phyloP scores from a whole-genome alignment of 2,329 filamentous ascomycete species.

The Diaporthe helianthi region DNA sequence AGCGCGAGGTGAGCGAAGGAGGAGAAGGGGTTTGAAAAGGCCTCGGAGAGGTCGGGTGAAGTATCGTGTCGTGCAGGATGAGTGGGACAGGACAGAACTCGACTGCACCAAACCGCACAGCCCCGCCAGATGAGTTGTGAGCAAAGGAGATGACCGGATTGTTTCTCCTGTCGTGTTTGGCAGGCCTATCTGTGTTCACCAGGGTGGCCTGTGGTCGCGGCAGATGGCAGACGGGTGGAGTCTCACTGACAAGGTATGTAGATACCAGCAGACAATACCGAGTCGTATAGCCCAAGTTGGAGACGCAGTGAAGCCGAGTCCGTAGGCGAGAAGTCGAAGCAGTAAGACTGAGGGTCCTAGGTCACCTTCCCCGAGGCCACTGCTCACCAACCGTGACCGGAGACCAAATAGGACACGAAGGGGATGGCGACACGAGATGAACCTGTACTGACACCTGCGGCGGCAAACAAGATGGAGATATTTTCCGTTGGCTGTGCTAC shows the following conservation, averaged over 20 bases:
- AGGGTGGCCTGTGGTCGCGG: slow-evolving; percentile 25
- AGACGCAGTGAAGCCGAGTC: slow-evolving; percentile 16
- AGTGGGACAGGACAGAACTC: slow-evolving; percentile 23
- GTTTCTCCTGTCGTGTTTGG: slow-evolving; percentile 19
- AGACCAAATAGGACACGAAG: slow-evolving; percentile 23
- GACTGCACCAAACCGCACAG: slow-evolving; percentile 21
- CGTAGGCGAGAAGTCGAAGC: slow-evolving; percentile 1
- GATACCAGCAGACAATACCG: slow-evolving; percentile 22
- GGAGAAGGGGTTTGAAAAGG: background rate
- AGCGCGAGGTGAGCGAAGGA: background rate
- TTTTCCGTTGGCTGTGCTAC: slow-evolving; percentile 27
- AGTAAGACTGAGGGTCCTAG: background rate
- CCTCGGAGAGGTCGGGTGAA: slow-evolving; percentile 10
- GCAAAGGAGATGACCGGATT: slow-evolving; percentile 9
- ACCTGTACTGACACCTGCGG: slow-evolving; percentile 14
- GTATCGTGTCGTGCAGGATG: slow-evolving; percentile 24
- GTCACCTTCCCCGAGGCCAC: slow-evolving; percentile 8
- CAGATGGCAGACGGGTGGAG: slow-evolving; percentile 29
- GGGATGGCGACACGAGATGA: slow-evolving; percentile 21
- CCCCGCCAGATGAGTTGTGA: slow-evolving; percentile 11
- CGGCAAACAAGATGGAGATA: slow-evolving; percentile 23
- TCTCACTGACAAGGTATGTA: slow-evolving; percentile 7
- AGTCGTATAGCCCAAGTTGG: slow-evolving; percentile 12
- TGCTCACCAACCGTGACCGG: slow-evolving; percentile 20
- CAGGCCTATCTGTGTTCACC: slow-evolving; percentile 22